These are phyloP conservation scores for Cylindrotheca fusiformis DNA, from an alignment of 108 stramenopile species.

Conservation along the genomic window DNA sequence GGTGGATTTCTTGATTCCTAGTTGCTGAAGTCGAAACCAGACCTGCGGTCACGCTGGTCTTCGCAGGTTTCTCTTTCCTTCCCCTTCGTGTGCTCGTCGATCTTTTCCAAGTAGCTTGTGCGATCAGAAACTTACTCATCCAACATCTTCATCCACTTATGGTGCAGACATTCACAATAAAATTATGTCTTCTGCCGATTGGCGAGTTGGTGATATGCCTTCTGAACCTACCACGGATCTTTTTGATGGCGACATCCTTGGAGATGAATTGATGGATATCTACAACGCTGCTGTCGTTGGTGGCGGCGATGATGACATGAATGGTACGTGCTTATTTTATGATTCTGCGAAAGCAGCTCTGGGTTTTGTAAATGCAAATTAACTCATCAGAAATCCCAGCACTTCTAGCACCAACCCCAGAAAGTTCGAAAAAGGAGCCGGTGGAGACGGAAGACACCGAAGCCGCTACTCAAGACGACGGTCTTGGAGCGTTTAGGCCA, in stretches of 20 bases:
- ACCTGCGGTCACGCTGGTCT: too few species aligned
- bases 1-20: too few species aligned
- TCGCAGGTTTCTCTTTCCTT: too few species aligned
- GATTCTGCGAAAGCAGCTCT: background rate
- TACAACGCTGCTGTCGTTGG: slow-evolving; percentile 64
- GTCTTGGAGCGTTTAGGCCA: slow-evolving; percentile 57
- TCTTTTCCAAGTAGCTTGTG: background rate
- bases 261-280: slow-evolving; percentile 80
- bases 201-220: slow-evolving; percentile 19
- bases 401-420: slow-evolving; percentile 9
- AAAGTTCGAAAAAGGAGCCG: slow-evolving; percentile 9
- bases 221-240: slow-evolving; percentile 56
- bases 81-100: background rate
- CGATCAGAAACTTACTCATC: background rate
- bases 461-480: slow-evolving; percentile 37
- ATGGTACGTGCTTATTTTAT: slow-evolving; percentile 14
- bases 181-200: slow-evolving; percentile 18
- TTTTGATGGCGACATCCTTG: slow-evolving; percentile 77
- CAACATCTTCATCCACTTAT: too few species aligned
- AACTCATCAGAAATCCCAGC: slow-evolving; percentile 25
- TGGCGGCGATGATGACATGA: slow-evolving; percentile 33
- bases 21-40: too few species aligned
- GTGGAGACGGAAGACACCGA: slow-evolving; percentile 1
- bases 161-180: background rate
- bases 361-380: background rate